Evolutionary conservation across 441 rosid genomes (phyloP), one percentile per base, ranked within the genome.

Genomic region (Breynia disticha): DNA sequence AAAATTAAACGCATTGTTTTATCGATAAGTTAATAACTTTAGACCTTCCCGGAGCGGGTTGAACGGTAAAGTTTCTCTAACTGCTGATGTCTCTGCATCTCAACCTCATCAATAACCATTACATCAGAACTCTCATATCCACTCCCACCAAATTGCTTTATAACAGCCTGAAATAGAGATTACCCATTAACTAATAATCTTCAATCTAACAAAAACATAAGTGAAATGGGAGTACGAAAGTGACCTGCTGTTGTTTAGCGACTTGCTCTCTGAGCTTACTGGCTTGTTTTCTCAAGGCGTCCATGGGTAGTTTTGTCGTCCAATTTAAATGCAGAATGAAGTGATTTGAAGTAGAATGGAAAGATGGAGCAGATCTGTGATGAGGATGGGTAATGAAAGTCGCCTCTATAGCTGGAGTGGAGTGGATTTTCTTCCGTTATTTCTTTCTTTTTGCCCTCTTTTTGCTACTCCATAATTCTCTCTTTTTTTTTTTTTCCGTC

Each of bases 91-190:
- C 95, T 83, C 60, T 87, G 95, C 95, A 87, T 62, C 79, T 87
- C 98, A 2, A 85, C 69, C 75, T 85, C 96, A 57, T 90, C 98
- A 57, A 83, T 83, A 56, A 87, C 90, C 79, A 87, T 51, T 13
- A 79, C 88, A 71, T 71, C 87, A 1, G 98, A 85, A 72, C 88
- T 82, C 52, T 87, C 96, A 61, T 87, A 90, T n/a, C 95, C 98
- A 61, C 83, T 74, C 22, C 83, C 86, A 67, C 93, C 59, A 46
- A 87, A 79, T 55, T 90, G 98, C 74, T 90, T 90, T 24, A 82
- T 90, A 51, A 90, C 96, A 71, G 96, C 98, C 98, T 87, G 79
- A 59, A 72, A 55, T 54, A 54, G 68, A 71, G 53, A 61, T 14
- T 28, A 11, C 15, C 15, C 44, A 41, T 41, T 0, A 41, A 15